Percentiles rank a stretch among this genome's conserved stretches.
These are phyloP conservation scores for Podaxis carcinomalis DNA, from an alignment of 768 basidiomycete genomes.

Conservation along the genomic window DNA sequence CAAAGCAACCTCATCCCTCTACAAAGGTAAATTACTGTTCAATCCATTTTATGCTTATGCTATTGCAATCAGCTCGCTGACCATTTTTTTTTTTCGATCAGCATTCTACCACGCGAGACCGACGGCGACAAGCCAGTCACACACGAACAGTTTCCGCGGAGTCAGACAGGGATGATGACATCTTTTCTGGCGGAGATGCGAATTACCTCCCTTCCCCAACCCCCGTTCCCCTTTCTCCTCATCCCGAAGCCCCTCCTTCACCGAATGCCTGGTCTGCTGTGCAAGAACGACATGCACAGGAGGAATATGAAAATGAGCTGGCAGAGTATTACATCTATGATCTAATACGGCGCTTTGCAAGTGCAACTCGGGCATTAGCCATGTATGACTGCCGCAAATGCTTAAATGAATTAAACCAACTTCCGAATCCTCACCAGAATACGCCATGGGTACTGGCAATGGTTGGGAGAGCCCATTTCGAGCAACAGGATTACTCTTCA, in stretches of 20 bases:
- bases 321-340: conserved; percentile 84
- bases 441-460: conserved; percentile 78
- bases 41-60: conserved; percentile 1
- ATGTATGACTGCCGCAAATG: conserved; percentile 74
- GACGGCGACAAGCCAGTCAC: conserved; percentile 51
- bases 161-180: conserved; percentile 71
- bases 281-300: conserved; percentile 70
- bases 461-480: conserved; percentile 86
- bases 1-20: conserved; percentile 41
- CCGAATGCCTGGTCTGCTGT: conserved; percentile 59
- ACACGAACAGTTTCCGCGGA: conserved; percentile 60
- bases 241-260: conserved; percentile 60
- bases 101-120: conserved; percentile 41
- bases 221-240: conserved; percentile 55
- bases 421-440: conserved; percentile 71
- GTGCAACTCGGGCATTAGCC: conserved; percentile 69
- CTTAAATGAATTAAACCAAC: conserved; percentile 67
- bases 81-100: conserved; percentile 8
- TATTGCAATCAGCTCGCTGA: conserved; percentile 10
- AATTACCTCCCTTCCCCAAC: conserved; percentile 60
- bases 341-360: conserved; percentile 77
- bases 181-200: conserved; percentile 38
- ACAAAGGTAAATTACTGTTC: conserved; percentile 43
- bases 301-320: conserved; percentile 63
- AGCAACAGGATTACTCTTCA: conserved; percentile 81